Evolutionary conservation across 2,329 filamentous ascomycete species (phyloP).

Genomic region (Esteya vermicola): DNA sequence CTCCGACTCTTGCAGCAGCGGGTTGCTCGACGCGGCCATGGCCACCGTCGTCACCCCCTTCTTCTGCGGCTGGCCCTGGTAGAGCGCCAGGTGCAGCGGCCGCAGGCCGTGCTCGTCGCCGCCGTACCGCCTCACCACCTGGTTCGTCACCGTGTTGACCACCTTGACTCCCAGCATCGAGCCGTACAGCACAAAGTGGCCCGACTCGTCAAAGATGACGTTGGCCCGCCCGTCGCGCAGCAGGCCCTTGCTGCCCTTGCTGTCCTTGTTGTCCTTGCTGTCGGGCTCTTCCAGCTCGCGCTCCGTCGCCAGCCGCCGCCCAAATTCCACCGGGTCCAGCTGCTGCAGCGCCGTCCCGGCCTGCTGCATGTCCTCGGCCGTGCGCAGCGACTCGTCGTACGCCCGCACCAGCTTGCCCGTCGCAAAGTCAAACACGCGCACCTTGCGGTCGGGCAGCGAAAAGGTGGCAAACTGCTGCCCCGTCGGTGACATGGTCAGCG

Average conservation of each 20-base stretch:
- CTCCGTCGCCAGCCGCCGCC: conserved; percentile 72
- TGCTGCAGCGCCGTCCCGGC: conserved; percentile 71
- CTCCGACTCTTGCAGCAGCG: conserved; percentile 83
- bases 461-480: conserved; percentile 77
- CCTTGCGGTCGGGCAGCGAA: conserved; percentile 85
- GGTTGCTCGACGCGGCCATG: conserved; percentile 93
- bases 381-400: conserved; percentile 87
- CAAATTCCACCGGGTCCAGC: conserved; percentile 84
- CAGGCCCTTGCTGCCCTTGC: conserved; percentile 39
- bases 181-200: conserved; percentile 88
- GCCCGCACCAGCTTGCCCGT: conserved; percentile 78
- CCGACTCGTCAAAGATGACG: conserved; percentile 89
- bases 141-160: conserved; percentile 88
- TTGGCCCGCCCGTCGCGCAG: conserved; percentile 65
- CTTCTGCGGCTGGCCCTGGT: conserved; percentile 90
- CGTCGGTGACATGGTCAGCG: conserved; percentile 72
- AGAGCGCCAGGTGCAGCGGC: conserved; percentile 68
- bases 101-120: conserved; percentile 83
- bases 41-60: conserved; percentile 87
- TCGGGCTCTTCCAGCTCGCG: conserved; percentile 71
- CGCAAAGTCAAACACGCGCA: conserved; percentile 85
- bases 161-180: conserved; percentile 89
- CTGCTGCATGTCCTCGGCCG: conserved; percentile 89
- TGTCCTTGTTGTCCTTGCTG: no score
- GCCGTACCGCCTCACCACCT: conserved; percentile 79